Conservation (phyloP, 805 yeast species). For the Middelhovenomyces tepae region DNA sequence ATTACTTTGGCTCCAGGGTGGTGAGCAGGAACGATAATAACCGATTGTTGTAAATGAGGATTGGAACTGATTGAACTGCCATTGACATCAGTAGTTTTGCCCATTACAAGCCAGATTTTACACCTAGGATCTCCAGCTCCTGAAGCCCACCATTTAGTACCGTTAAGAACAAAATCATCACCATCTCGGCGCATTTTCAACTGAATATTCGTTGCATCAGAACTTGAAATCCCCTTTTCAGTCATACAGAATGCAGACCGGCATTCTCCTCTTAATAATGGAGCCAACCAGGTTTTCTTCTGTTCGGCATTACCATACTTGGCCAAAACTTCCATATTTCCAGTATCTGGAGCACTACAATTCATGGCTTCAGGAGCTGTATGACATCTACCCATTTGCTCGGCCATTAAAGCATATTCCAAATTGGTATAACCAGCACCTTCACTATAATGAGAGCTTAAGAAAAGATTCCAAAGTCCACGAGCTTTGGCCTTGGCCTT, state of each 20-base stretch:
- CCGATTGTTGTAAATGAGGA: constrained; percentile 46
- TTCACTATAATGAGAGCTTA: constrained; percentile 38
- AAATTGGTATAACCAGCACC: constrained; percentile 53
- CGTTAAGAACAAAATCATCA: constrained; percentile 41
- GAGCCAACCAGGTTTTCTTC: constrained; percentile 41
- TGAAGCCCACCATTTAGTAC: constrained; percentile 63
- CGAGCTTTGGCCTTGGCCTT: constrained; percentile 42
- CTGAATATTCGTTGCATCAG: constrained; percentile 53
- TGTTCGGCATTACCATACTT: constrained; percentile 35
- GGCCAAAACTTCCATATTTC: constrained; percentile 43
- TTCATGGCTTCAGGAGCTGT: constrained; percentile 54
- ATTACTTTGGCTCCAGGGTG: constrained; percentile 42
- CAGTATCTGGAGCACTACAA: constrained; percentile 56
- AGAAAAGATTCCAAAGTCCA: constrained; percentile 56
- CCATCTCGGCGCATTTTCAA: constrained; percentile 38
- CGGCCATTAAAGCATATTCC: constrained; percentile 60
- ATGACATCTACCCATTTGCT: constrained; percentile 46
- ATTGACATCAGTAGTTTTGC: constrained; percentile 33
- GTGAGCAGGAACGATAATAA: constrained; percentile 44
- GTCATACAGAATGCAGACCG: constrained; percentile 60
- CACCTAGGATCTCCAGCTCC: constrained; percentile 65
- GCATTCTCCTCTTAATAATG: constrained; percentile 45
- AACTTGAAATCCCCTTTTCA: constrained; percentile 50
- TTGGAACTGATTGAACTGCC: constrained; percentile 11
- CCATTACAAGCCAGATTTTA: constrained; percentile 44